Evolutionary conservation across 805 yeast species (phyloP), one percentile per base, ranked within the genome.

Genomic region (Starmerella gropengiesseri): DNA sequence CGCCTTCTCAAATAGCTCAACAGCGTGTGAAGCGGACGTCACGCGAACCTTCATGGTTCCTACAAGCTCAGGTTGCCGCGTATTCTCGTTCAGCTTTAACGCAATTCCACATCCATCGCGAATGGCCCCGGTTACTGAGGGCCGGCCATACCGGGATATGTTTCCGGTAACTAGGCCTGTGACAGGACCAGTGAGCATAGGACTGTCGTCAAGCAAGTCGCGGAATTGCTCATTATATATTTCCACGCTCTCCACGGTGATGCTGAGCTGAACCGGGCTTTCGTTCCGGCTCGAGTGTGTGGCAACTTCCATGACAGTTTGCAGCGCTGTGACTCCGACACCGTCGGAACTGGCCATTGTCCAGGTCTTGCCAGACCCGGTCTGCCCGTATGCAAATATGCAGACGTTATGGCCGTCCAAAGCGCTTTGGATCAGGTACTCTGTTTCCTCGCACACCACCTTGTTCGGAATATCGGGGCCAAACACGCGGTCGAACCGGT

Each of bases 311-410:
- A 85, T 85, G 4, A 89, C 79, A 53, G 78, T 81, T 13, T 65
- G 60, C 12, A 87, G 69, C 0, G 95, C 81, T 14, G 74, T 66
- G 1, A 94, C 85, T 26, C 86, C 84, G 66, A 89, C 74, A 13
- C 98, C 97, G 55, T 79, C 80, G 1, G 60, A 55, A 20, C 70
- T 64, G 2, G 86, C 72, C 97, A 89, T 91, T 0, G 98, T 91
- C 59, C 63, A 78, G 0, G 97, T 89, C 58, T 89, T 89, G 3
- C 98, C 98, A 0, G 96, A 80, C 0, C 91, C 95, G 0, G 98
- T 91, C 61, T 89, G 98, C 1, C 98, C 98, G 59, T 91, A 89
- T 0, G 97, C 94, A 65, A 89, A 85, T 1, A 91, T 83, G 60
- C 96, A 86, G 3, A 86, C 95, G 53, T 85, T 85, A 55, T 69